Conservation (phyloP, 2,329 filamentous ascomycete genomes). For the Geoglossum cookeanum region DNA sequence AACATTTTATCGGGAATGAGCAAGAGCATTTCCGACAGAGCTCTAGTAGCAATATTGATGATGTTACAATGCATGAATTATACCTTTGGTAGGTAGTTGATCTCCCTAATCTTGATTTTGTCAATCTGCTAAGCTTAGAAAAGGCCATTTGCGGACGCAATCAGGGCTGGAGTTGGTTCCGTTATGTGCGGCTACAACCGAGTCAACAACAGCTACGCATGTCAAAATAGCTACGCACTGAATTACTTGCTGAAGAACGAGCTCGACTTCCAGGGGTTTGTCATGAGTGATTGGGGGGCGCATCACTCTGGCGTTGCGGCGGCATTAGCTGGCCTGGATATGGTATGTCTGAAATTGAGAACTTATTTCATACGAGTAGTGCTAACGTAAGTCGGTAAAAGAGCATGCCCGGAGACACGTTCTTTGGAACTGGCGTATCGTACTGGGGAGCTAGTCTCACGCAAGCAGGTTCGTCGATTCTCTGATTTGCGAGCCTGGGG, state of each 20-base stretch:
- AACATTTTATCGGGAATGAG: conserved; percentile 57
- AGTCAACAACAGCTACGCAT: conserved; percentile 48
- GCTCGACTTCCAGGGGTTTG: conserved; percentile 62
- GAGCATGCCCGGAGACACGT: conserved; percentile 68
- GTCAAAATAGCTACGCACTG: conserved; percentile 40
- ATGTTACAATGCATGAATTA: conserved; percentile 42
- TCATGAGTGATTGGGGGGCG: conserved; percentile 66
- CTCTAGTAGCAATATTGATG: conserved; percentile 40
- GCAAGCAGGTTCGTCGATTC: conserved; percentile 20
- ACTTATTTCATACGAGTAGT: neutral
- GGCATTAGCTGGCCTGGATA: conserved; percentile 58
- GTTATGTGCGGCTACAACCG: conserved; percentile 61
- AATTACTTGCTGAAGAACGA: conserved; percentile 48
- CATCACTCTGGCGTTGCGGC: conserved; percentile 49
- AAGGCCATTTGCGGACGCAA: conserved; percentile 46
- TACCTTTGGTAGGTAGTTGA: conserved; percentile 32
- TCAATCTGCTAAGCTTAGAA: neutral
- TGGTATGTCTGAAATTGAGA: conserved; percentile 22
- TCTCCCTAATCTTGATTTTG: neutral
- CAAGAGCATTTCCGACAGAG: conserved; percentile 54
- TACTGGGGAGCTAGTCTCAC: conserved; percentile 83
- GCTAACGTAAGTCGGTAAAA: neutral
- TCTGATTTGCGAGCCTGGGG: neutral
- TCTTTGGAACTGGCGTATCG: conserved; percentile 51
- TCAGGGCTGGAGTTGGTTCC: conserved; percentile 43